Evolutionary conservation across 805 yeast genomes (phyloP).

Genomic region (Candida insectorum): DNA sequence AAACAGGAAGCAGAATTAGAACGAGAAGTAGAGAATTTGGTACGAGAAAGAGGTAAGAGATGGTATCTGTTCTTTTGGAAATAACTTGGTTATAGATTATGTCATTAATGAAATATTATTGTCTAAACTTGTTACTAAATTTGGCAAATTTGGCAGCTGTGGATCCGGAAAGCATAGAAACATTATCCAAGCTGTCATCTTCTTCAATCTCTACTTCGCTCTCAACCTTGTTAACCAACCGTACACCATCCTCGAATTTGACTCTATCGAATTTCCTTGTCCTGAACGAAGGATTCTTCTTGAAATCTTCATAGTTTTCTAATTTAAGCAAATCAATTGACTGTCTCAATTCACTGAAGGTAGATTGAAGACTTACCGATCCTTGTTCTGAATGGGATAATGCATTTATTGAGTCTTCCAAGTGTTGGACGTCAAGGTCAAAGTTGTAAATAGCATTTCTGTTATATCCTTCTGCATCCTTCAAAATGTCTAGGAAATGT

Average conservation of each 20-base stretch:
- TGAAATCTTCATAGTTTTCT: constrained; percentile 63
- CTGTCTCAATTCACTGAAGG: constrained; percentile 78
- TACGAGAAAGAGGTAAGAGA: constrained; percentile 21
- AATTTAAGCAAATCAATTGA: constrained; percentile 66
- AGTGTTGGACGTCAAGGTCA: constrained; percentile 71
- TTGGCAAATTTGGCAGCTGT: constrained; percentile 32
- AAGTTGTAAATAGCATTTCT: constrained; percentile 67
- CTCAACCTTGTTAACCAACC: constrained; percentile 53
- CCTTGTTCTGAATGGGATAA: constrained; percentile 26
- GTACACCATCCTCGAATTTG: constrained; percentile 66
- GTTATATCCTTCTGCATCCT: constrained; percentile 54
- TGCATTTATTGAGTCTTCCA: constrained; percentile 54
- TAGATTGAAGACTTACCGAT: constrained; percentile 59
- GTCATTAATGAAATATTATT: neutral
- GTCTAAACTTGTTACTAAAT: constrained; percentile 19
- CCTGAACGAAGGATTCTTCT: constrained; percentile 42
- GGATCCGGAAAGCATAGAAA: constrained; percentile 20
- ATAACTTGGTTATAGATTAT: constrained; percentile 1
- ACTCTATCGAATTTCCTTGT: constrained; percentile 66
- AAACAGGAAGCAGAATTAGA: constrained; percentile 19
- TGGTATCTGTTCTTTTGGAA: constrained; percentile 17
- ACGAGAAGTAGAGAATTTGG: constrained; percentile 22
- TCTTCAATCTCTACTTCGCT: constrained; percentile 15
- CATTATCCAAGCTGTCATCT: constrained; percentile 18
- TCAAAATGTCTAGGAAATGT: constrained; percentile 59